Evolutionary conservation across 768 basidiomycete species (phyloP).

Genomic region (Coprinopsis cinerea): DNA sequence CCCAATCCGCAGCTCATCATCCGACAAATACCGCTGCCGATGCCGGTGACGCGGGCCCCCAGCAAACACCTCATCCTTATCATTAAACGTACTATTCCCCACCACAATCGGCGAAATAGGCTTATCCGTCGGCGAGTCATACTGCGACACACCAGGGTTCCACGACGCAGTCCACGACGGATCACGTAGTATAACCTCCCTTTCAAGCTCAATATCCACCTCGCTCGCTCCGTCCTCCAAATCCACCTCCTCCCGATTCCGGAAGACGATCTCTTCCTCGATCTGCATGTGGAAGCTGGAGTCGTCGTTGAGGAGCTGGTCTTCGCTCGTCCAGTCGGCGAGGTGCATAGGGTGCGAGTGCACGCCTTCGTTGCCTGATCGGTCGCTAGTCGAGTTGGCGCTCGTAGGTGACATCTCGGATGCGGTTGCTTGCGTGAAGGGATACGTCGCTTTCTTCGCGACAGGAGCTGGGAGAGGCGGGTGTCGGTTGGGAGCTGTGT

Average conservation of each 20-base stretch:
- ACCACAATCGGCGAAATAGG: constrained; percentile 7
- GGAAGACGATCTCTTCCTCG: constrained; percentile 1
- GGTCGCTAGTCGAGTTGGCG: background rate
- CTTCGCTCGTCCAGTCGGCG: background rate
- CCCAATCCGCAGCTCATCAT: background rate
- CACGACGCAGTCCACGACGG: background rate
- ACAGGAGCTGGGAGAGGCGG: background rate
- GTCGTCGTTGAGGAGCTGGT: background rate
- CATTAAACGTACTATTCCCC: constrained; percentile 7
- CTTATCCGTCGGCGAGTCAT: background rate
- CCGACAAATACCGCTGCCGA: background rate
- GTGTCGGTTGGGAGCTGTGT: background rate
- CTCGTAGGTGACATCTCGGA: constrained; percentile 2
- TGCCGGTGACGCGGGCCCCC: background rate
- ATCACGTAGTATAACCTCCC: constrained; percentile 2
- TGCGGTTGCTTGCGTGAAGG: background rate
- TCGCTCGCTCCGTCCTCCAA: background rate
- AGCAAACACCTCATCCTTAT: background rate
- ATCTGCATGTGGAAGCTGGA: background rate
- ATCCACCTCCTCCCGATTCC: background rate
- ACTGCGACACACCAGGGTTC: background rate
- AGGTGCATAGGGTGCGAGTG: background rate
- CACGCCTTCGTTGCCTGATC: background rate
- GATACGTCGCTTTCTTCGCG: background rate
- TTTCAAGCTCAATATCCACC: background rate